Evolutionary conservation across 257 asterid species (phyloP).

Genomic region (Solanum rostratum): DNA sequence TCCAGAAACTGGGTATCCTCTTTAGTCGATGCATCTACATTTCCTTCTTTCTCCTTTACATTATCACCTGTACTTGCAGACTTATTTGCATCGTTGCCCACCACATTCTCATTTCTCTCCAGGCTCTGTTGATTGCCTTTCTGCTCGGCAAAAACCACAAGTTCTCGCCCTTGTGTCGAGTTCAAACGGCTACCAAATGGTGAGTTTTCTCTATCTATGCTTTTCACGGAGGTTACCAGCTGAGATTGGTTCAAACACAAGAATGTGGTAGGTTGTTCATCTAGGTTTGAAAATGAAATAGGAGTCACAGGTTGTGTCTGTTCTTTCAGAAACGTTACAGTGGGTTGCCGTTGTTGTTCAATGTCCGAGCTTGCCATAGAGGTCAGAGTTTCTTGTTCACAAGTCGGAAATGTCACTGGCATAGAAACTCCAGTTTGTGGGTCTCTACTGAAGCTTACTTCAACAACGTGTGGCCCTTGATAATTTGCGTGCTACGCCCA

Average conservation of each 20-base stretch:
- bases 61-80: constrained; percentile 12
- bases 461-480: not conserved
- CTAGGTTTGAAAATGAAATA: not conserved
- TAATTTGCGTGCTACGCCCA: not conserved
- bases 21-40: constrained; percentile 10
- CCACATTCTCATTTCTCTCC: constrained; percentile 2
- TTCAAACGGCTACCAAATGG: not conserved
- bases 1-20: constrained; percentile 36
- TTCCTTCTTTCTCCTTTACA: constrained; percentile 18
- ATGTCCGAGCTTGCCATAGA: constrained; percentile 9
- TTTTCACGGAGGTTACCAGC: constrained; percentile 22
- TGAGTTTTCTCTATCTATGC: not conserved
- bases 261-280: constrained; percentile 15
- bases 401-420: constrained; percentile 13
- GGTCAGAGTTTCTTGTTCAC: constrained; percentile 5
- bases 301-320: not conserved
- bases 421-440: not conserved
- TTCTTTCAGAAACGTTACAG: not conserved
- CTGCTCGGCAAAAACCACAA: constrained; percentile 2
- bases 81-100: constrained; percentile 11
- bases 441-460: not conserved
- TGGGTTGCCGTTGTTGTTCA: not conserved
- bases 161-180: not conserved
- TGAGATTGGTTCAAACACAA: constrained; percentile 3
- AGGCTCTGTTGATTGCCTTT: not conserved